Conservation (phyloP, 2,329 filamentous ascomycete species). For the Lomentospora prolificans region DNA sequence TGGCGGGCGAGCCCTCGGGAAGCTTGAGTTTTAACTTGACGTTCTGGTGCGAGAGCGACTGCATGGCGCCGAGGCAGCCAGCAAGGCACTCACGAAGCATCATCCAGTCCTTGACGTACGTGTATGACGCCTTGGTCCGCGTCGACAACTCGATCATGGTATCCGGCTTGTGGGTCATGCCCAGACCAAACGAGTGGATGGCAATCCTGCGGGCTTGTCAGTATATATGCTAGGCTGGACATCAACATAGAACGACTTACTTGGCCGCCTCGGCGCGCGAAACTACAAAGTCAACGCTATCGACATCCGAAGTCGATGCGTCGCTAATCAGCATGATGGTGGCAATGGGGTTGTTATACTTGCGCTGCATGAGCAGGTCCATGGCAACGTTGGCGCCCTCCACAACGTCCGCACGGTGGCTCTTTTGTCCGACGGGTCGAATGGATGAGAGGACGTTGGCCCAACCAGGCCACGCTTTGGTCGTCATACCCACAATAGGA, state of each 20-base stretch:
- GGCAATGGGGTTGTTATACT: constrained; percentile 88
- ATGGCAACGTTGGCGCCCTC: constrained; percentile 97
- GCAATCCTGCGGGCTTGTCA: constrained; percentile 53
- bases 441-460: constrained; percentile 76
- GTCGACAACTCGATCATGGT: constrained; percentile 97
- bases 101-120: constrained; percentile 99
- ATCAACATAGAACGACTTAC: constrained; percentile 38
- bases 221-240: constrained; percentile 16
- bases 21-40: constrained; percentile 90
- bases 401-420: constrained; percentile 88
- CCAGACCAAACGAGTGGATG: constrained; percentile 93
- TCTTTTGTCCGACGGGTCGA: constrained; percentile 91
- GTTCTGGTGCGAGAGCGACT: constrained; percentile 95
- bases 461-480: constrained; percentile 91
- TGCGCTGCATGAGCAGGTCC: constrained; percentile 96
- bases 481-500: constrained; percentile 95
- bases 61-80: constrained; percentile 82
- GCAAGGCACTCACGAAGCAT: constrained; percentile 96
- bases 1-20: constrained; percentile 91
- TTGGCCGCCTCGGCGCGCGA: constrained; percentile 95
- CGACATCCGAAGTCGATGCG: constrained; percentile 84
- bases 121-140: constrained; percentile 91
- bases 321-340: constrained; percentile 96
- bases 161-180: constrained; percentile 95
- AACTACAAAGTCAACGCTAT: constrained; percentile 96